phyloP scores from a whole-genome alignment of 1,284 basidiomycete genomes.

The Papiliotrema nemorosa region DNA sequence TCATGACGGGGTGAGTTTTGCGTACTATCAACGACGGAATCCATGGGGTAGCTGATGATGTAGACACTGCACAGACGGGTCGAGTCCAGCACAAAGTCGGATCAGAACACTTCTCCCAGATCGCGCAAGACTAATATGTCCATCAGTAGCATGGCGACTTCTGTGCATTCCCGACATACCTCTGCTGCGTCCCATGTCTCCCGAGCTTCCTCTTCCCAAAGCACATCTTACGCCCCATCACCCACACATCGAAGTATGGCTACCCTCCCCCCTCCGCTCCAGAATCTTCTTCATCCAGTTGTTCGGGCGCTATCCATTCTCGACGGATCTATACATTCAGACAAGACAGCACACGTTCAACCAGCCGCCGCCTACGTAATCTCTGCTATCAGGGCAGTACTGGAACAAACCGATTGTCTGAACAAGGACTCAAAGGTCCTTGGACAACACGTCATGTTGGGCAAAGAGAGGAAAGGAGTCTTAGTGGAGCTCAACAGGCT shows the following conservation, averaged over 20 bases:
- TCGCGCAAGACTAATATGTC: constrained; percentile 1
- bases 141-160: not conserved
- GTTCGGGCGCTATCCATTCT: constrained; percentile 80
- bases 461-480: constrained; percentile 75
- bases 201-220: constrained; percentile 2
- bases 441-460: constrained; percentile 63
- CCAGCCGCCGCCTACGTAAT: constrained; percentile 71
- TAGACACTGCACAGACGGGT: constrained; percentile 7
- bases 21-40: too few species aligned
- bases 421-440: constrained; percentile 75
- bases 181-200: constrained; percentile 10
- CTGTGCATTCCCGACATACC: constrained; percentile 9
- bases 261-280: constrained; percentile 18
- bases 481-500: constrained; percentile 76
- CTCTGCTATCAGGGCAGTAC: constrained; percentile 85
- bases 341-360: constrained; percentile 55
- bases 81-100: constrained; percentile 9
- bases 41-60: too few species aligned
- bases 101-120: constrained; percentile 12
- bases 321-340: constrained; percentile 73
- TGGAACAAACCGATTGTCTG: constrained; percentile 80
- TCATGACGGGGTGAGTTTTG: constrained; percentile 24
- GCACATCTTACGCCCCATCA: constrained; percentile 12
- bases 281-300: constrained; percentile 54
- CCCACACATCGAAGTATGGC: constrained; percentile 10